phyloP scores from a whole-genome alignment of 1,139 yeast species.

The Wickerhamomyces sp. region DNA sequence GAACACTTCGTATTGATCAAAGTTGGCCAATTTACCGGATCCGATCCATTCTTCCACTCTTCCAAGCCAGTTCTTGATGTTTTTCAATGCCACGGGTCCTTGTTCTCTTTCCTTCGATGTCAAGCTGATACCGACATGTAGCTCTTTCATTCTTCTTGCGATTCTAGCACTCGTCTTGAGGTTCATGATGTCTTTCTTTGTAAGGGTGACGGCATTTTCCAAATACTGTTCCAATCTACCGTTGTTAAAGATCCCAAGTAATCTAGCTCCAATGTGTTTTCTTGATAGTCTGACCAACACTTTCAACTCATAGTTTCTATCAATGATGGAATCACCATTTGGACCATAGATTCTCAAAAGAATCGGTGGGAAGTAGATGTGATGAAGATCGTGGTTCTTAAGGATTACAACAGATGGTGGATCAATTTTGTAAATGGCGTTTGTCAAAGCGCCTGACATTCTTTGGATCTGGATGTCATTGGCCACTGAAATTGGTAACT shows the following conservation, averaged over 20 bases:
- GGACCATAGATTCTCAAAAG: slow-evolving; percentile 87
- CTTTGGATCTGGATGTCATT: slow-evolving; percentile 47
- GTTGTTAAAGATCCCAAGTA: slow-evolving; percentile 83
- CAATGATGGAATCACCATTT: slow-evolving; percentile 81
- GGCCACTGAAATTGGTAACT: slow-evolving; percentile 26
- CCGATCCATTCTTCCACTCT: slow-evolving; percentile 43
- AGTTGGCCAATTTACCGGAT: slow-evolving; percentile 23
- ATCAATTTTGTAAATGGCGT: slow-evolving; percentile 71
- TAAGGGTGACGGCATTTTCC: slow-evolving; percentile 72
- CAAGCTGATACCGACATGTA: slow-evolving; percentile 76
- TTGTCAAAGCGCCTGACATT: slow-evolving; percentile 90
- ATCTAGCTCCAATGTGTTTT: slow-evolving; percentile 80
- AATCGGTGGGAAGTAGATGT: slow-evolving; percentile 33
- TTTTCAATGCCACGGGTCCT: slow-evolving; percentile 68
- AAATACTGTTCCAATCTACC: slow-evolving; percentile 92
- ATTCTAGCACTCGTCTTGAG: slow-evolving; percentile 76
- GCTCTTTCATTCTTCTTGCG: slow-evolving; percentile 94
- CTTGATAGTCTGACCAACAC: slow-evolving; percentile 68
- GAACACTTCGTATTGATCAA: slow-evolving; percentile 40
- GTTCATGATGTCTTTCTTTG: slow-evolving; percentile 66
- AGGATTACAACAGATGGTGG: slow-evolving; percentile 30
- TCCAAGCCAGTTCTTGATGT: slow-evolving; percentile 67
- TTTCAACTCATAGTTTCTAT: slow-evolving; percentile 73
- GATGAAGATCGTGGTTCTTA: slow-evolving; percentile 25
- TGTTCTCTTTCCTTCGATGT: slow-evolving; percentile 41